Evolutionary conservation across 495 filamentous ascomycete species (phyloP).

Genomic region (Sordaria brevicollis): DNA sequence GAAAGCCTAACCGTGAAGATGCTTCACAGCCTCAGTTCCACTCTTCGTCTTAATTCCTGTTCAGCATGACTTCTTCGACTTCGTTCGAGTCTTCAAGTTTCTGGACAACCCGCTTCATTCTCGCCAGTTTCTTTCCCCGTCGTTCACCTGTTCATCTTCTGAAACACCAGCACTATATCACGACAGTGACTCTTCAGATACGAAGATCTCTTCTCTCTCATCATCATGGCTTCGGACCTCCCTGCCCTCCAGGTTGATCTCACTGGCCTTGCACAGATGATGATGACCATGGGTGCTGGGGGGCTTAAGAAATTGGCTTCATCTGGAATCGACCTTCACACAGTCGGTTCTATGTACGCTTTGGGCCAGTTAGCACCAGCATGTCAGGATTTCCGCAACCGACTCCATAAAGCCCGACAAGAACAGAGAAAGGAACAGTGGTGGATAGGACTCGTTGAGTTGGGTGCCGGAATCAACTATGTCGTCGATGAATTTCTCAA

Average conservation of each 20-base stretch:
- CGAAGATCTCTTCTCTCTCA: neutral
- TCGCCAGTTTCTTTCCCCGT: neutral
- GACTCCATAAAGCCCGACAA: neutral
- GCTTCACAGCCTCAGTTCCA: neutral
- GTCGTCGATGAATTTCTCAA: neutral
- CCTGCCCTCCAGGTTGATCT: neutral
- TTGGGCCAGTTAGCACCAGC: neutral
- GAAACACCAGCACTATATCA: neutral
- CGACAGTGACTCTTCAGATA: neutral
- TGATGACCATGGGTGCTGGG: neutral
- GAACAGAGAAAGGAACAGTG: neutral
- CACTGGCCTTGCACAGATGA: neutral
- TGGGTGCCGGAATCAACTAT: neutral
- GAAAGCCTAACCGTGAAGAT: neutral
- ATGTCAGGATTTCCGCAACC: neutral
- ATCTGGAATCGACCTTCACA: neutral
- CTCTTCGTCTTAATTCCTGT: neutral
- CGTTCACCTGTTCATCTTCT: neutral
- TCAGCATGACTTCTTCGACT: neutral
- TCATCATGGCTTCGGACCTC: neutral
- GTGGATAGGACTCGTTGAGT: neutral
- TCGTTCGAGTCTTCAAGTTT: neutral
- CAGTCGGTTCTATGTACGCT: neutral
- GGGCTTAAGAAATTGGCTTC: neutral
- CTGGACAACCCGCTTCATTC: neutral